Evolutionary conservation across 352 stramenopile genomes (phyloP), one percentile per base, ranked within the genome.

Genomic region (Phytophthora ohioensis): DNA sequence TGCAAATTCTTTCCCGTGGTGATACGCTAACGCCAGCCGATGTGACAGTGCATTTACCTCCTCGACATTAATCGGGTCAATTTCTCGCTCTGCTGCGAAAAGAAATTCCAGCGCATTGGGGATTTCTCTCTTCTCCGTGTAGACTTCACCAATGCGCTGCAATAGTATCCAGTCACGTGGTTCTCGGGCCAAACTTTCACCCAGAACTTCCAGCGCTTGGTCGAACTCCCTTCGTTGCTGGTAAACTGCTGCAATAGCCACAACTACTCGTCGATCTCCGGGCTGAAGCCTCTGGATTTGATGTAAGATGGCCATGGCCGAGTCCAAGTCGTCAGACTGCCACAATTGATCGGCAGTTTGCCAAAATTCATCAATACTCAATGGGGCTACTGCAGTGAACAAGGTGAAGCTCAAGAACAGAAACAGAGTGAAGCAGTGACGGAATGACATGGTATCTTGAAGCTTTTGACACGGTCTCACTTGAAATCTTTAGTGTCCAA

Each of bases 21-120:
- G 70, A 51, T 83, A 76, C 1, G 72, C 67, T n/a, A 91, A 57
- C 8, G 78, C 82, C 11, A 87, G 43, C 17, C 51, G 34, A 38
- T 87, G 80, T 17, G 35, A 55, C 34, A 76, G 12, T 3, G 41
- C 35, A 21, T 70, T 36, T 35, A 62, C 15, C 42, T 54, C 21
- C 21, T 31, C 36, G 0, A 45, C 38, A 64, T 63, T 39, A 41
- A 17, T 31, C 1, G 11, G 15, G 32, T 52, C 13, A 10, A 78
- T 59, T 31, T 64, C 39, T 45, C 35, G 57, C 46, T 76, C 52
- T 45, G 53, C 64, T 30, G 57, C 64, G 5, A 62, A 57, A 27
- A 73, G 53, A 60, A 62, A 60, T 53, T 70, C 52, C 53, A 76
- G 42, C 9, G 69, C 69, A 45, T 61, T 73, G 34, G 52, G 21